Evolutionary conservation across 148 eudicot species (phyloP).

Genomic region (Euryodendron excelsum): DNA sequence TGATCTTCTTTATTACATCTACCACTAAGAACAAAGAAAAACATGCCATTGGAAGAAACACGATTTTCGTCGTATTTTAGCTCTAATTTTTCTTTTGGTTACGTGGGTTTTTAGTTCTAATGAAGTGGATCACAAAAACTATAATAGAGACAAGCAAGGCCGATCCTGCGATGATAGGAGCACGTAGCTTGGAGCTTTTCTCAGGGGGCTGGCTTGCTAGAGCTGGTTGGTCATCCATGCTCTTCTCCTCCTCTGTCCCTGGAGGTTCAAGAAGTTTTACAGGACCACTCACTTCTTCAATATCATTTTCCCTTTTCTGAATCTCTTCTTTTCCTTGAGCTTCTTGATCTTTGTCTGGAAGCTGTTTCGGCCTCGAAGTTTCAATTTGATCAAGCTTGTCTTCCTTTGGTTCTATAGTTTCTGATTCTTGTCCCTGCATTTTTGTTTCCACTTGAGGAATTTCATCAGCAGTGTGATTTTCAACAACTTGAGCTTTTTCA

Average conservation of each 20-base stretch:
- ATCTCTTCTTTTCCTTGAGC: background rate
- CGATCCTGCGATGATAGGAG: constrained; percentile 57
- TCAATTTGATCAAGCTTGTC: background rate
- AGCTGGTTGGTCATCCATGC: background rate
- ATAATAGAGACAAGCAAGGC: constrained; percentile 50
- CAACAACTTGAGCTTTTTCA: background rate
- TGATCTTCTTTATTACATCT: no score
- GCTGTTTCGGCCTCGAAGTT: background rate
- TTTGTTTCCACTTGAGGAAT: background rate
- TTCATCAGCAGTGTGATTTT: background rate
- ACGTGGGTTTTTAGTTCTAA: constrained; percentile 29
- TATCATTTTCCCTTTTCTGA: background rate
- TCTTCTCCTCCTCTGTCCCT: background rate
- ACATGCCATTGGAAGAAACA: no score
- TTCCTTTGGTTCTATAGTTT: background rate
- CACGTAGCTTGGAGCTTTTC: constrained; percentile 29
- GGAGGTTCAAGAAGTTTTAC: no score
- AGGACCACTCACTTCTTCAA: no score
- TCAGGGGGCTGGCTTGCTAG: constrained; percentile 6
- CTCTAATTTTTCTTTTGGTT: constrained; percentile 12
- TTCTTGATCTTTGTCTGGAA: background rate
- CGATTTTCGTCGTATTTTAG: background rate
- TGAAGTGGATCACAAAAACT: constrained; percentile 38
- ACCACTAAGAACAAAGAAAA: no score
- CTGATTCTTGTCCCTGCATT: background rate